Evolutionary conservation across 768 basidiomycete species (phyloP).

Genomic region (Coprinopsis strossmayeri): DNA sequence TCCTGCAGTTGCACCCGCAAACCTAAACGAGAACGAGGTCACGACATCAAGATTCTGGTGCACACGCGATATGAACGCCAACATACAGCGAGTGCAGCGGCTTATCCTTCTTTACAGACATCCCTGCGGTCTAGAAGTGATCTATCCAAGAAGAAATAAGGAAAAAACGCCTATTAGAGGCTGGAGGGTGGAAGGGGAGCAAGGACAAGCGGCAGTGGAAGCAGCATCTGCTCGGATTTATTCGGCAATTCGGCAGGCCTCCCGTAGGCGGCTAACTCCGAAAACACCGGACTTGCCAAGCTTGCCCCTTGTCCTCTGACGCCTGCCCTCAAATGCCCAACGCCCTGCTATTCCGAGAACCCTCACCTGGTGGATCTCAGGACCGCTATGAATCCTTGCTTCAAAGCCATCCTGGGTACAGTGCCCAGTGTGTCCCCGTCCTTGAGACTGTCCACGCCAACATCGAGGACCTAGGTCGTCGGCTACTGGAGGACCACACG

Average conservation of each 20-base stretch:
- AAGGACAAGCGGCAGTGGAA: too few relatives aligned
- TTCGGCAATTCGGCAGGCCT: background rate
- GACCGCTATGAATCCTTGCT: slow-evolving; percentile 62
- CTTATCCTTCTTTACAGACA: slow-evolving; percentile 61
- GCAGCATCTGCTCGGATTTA: too few relatives aligned
- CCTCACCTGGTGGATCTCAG: slow-evolving; percentile 19
- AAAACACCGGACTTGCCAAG: too few relatives aligned
- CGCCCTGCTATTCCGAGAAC: slow-evolving; percentile 39
- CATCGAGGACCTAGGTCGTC: slow-evolving; percentile 32
- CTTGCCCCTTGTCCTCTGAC: background rate
- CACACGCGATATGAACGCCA: background rate
- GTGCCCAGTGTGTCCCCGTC: slow-evolving; percentile 57
- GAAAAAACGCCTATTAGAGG: too few relatives aligned
- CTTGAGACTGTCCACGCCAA: slow-evolving; percentile 62
- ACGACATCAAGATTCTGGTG: background rate
- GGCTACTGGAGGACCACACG: slow-evolving; percentile 22
- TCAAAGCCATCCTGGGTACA: slow-evolving; percentile 34
- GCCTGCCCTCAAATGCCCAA: slow-evolving; percentile 24
- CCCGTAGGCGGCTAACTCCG: too few relatives aligned
- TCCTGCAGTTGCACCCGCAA: slow-evolving; percentile 90
- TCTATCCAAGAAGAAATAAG: too few relatives aligned
- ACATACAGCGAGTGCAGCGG: slow-evolving; percentile 71
- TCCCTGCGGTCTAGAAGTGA: too few relatives aligned
- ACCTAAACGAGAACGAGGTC: slow-evolving; percentile 20
- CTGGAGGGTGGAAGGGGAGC: too few relatives aligned